phyloP scores from a whole-genome alignment of 805 yeast species.

The Ogataea angusta region DNA sequence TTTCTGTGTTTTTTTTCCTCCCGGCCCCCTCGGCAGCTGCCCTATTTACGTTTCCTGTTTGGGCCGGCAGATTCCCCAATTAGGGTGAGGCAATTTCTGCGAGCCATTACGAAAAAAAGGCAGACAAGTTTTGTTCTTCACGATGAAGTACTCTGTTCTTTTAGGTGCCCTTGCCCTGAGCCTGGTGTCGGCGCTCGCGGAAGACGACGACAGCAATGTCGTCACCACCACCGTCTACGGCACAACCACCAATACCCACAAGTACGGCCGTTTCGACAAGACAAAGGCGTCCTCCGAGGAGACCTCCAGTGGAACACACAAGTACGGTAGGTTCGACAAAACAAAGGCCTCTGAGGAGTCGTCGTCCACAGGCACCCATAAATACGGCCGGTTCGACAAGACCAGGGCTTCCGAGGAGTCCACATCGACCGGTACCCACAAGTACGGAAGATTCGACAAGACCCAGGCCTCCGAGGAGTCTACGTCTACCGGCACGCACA shows the following conservation, averaged over 20 bases:
- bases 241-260: slow-evolving; percentile 28
- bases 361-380: slow-evolving; percentile 47
- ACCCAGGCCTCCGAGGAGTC: slow-evolving; percentile 35
- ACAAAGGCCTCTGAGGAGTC: slow-evolving; percentile 39
- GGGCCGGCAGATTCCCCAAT: slow-evolving; percentile 5
- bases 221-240: slow-evolving; percentile 36
- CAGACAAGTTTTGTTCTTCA: slow-evolving; percentile 7
- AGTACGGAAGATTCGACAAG: slow-evolving; percentile 49
- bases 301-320: slow-evolving; percentile 40
- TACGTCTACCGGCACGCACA: slow-evolving; percentile 47
- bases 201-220: slow-evolving; percentile 27
- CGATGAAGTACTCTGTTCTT: slow-evolving; percentile 41
- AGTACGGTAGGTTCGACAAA: slow-evolving; percentile 49
- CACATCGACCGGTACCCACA: slow-evolving; percentile 41
- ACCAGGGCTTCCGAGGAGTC: slow-evolving; percentile 33
- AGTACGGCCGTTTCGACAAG: slow-evolving; percentile 54
- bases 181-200: slow-evolving; percentile 37
- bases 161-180: slow-evolving; percentile 33
- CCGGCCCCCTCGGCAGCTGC: slow-evolving; percentile 9
- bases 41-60: slow-evolving; percentile 10
- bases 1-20: no score
- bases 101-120: slow-evolving; percentile 7
- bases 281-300: slow-evolving; percentile 34
- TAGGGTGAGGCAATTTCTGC: slow-evolving; percentile 12
- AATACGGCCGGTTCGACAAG: slow-evolving; percentile 53